phyloP scores from a whole-genome alignment of 192 early-diverging fungal species.

The Phlyctochytrium arcticum region DNA sequence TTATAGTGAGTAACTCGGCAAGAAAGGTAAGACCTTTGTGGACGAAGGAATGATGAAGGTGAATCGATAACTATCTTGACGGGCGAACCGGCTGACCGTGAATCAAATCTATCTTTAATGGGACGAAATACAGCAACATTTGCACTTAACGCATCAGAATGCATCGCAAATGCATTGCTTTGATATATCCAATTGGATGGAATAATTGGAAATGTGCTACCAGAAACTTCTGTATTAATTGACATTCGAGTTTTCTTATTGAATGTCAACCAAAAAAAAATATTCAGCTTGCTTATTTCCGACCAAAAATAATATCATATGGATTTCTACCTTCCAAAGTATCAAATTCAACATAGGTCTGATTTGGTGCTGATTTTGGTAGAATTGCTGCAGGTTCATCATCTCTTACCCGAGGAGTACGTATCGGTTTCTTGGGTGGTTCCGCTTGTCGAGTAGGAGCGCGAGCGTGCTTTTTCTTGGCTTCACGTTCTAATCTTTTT shows the following conservation, averaged over 20 bases:
- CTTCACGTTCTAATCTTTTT: background rate
- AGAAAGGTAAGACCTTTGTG: background rate
- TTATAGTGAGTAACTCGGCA: background rate
- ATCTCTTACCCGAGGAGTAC: no score
- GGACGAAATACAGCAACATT: no score
- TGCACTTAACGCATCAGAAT: background rate
- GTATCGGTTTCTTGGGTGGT: no score
- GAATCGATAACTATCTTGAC: background rate
- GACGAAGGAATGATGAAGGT: background rate
- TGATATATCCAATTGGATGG: background rate
- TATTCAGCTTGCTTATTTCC: background rate
- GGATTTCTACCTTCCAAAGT: no score
- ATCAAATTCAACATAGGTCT: background rate
- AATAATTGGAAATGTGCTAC: background rate
- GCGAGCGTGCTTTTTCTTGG: background rate
- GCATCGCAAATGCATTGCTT: background rate
- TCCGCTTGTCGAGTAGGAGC: no score
- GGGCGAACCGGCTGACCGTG: background rate
- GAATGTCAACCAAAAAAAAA: background rate
- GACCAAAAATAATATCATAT: background rate
- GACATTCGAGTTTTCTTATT: background rate
- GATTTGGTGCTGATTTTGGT: no score
- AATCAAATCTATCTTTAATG: background rate
- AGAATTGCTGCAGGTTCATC: no score
- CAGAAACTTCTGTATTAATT: background rate